Conservation (phyloP, 345 rosid species). For the Ceriops decandra region DNA sequence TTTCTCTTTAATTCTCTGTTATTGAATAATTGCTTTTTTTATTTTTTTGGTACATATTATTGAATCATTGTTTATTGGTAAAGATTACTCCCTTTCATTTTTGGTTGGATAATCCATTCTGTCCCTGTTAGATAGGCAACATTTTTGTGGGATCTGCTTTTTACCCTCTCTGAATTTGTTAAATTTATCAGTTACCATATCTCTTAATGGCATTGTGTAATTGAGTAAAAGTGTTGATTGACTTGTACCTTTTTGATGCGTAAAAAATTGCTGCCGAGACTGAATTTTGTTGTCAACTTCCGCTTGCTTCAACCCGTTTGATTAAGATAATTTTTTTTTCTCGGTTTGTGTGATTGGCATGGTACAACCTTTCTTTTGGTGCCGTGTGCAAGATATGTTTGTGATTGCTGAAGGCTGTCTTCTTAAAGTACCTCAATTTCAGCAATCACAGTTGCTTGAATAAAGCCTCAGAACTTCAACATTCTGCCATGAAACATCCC, state of each 20-base stretch:
- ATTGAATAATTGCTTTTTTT: background rate
- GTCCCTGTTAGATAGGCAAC: background rate
- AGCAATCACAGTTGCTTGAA: background rate
- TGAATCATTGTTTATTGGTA: too few species aligned
- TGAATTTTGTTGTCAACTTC: too few species aligned
- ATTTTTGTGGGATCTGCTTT: background rate
- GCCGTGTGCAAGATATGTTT: background rate
- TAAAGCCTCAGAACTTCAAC: background rate
- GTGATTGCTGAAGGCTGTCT: too few species aligned
- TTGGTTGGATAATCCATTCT: background rate
- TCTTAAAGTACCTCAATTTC: conserved; percentile 1
- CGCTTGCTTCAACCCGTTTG: too few species aligned
- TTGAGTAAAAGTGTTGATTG: too few species aligned
- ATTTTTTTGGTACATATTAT: too few species aligned
- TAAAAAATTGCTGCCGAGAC: too few species aligned
- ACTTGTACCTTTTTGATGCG: too few species aligned
- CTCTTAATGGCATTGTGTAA: too few species aligned
- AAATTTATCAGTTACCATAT: background rate
- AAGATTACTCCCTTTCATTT: background rate
- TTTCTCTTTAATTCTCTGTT: background rate
- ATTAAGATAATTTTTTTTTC: too few species aligned
- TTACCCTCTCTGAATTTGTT: background rate
- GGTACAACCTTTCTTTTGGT: background rate
- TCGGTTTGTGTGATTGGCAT: too few species aligned
- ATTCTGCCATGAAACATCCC: background rate